Evolutionary conservation across 2,329 filamentous ascomycete genomes (phyloP), one percentile per base, ranked within the genome.

Genomic region (Cercospora janseana): DNA sequence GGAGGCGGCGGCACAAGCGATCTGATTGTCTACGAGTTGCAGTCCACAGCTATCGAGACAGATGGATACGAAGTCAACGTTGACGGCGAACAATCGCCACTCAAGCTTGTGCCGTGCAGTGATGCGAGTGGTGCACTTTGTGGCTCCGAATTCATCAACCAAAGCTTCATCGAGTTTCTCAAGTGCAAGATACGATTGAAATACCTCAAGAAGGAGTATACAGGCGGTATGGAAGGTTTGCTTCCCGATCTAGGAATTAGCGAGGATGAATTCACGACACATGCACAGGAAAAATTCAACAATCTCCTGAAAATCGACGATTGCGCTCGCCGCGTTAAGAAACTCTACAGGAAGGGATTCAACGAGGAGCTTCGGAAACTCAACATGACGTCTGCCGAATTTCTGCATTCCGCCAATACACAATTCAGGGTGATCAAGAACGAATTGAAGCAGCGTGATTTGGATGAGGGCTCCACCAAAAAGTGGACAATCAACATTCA

Each of bases 1-100:
- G 26, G 44, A 10, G 53, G 53, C 20, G 53, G 53, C 12, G 53
- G 53, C 5, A 56, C 53, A 2, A 51, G 53, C 10, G 53, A 56
- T 44, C 42, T 48, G 20, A 51, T 47, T 12, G 38, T 34, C 5
- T 47, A 42, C 23, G 16, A 20, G 31, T 15, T 44, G 24, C 41
- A 20, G 21, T n/a, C n/a, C n/a, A 15, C 8, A 20, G 16, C 16
- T 13, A 15, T 12, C 35, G 9, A 20, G 5, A 15, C 28, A 34
- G 18, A 29, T 13, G 23, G 23, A n/a, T n/a, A n/a, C 20, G 27
- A 16, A 12, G 28, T 16, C 15, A 45, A 29, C 18, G 28, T 35
- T 13, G 27, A 18, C 23, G 21, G 24, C 28, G 15, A 28, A 4
- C 49, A 46, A n/a, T 49, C 49, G 8, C 29, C 41, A 18, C 23